Percentiles rank a stretch among this genome's conserved stretches.
These are phyloP conservation scores for Trichoderma harzianum DNA, from an alignment of 2,329 filamentous ascomycete species.

Conservation along the genomic window DNA sequence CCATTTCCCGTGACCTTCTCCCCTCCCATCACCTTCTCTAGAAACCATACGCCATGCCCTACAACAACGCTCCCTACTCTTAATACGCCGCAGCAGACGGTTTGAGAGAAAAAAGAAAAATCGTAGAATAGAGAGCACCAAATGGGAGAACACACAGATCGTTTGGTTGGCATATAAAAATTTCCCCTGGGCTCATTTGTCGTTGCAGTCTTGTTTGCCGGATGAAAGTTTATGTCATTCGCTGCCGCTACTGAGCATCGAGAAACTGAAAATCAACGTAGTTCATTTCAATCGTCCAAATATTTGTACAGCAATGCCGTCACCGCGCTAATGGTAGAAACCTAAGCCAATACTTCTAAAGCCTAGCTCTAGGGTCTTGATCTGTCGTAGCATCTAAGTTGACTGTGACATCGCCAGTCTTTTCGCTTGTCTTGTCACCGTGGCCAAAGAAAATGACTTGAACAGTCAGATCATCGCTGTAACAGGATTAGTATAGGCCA, in stretches of 20 bases:
- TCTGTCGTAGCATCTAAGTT: conserved; percentile 81
- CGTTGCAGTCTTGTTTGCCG: neutral
- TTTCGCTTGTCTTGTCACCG: conserved; percentile 54
- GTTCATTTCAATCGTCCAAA: conserved; percentile 7
- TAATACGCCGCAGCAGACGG: neutral
- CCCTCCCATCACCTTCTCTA: neutral
- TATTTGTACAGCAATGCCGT: conserved; percentile 4
- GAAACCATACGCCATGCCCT: conserved; percentile 11
- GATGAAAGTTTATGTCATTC: neutral
- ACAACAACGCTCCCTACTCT: conserved; percentile 3
- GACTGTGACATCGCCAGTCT: conserved; percentile 66
- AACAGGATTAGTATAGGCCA: conserved; percentile 19
- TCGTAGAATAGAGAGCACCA: neutral
- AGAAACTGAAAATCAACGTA: neutral
- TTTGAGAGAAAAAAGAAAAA: neutral
- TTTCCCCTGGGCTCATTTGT: neutral
- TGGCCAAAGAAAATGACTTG: conserved; percentile 98
- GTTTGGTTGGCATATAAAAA: neutral
- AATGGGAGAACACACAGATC: neutral
- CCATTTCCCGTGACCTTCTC: neutral
- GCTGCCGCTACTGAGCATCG: neutral
- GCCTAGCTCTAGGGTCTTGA: conserved; percentile 38
- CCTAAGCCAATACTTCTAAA: conserved; percentile 28
- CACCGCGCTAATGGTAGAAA: neutral
- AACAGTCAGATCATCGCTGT: conserved; percentile 88